phyloP scores from a whole-genome alignment of 2,329 filamentous ascomycete species.

The Alternaria triticimaculans region DNA sequence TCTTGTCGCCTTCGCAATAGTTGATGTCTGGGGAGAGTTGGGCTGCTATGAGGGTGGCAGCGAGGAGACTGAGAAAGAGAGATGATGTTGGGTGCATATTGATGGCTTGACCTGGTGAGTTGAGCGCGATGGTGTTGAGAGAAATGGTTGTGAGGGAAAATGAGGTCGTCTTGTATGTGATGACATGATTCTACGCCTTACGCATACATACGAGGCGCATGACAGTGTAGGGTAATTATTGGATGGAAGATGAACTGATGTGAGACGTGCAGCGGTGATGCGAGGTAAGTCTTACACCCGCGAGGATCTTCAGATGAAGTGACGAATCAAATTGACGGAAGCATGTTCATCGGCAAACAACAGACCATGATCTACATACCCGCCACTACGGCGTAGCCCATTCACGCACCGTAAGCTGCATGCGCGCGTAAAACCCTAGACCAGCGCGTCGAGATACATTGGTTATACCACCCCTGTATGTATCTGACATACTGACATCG shows the following conservation, averaged over 20 bases:
- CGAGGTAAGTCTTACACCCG: not conserved
- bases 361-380: not conserved
- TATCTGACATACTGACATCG: not conserved
- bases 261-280: not conserved
- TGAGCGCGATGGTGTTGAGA: not conserved
- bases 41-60: slow-evolving; percentile 1
- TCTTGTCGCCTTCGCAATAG: slow-evolving; percentile 13
- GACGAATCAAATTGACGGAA: not conserved
- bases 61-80: not conserved
- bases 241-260: not conserved
- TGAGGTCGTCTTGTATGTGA: not conserved
- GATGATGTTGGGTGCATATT: not conserved
- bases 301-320: not conserved
- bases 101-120: not conserved
- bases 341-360: not conserved
- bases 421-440: not conserved
- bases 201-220: not conserved
- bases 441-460: not conserved
- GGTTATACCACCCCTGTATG: not conserved
- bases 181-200: not conserved
- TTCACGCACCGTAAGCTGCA: not conserved
- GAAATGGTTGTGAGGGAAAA: not conserved
- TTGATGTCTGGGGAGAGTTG: not conserved
- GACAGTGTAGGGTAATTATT: not conserved
- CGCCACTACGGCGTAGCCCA: not conserved